These are phyloP conservation scores for Kurtzmaniella quercitrusa DNA, from an alignment of 1,139 yeast genomes.

Conservation along the genomic window DNA sequence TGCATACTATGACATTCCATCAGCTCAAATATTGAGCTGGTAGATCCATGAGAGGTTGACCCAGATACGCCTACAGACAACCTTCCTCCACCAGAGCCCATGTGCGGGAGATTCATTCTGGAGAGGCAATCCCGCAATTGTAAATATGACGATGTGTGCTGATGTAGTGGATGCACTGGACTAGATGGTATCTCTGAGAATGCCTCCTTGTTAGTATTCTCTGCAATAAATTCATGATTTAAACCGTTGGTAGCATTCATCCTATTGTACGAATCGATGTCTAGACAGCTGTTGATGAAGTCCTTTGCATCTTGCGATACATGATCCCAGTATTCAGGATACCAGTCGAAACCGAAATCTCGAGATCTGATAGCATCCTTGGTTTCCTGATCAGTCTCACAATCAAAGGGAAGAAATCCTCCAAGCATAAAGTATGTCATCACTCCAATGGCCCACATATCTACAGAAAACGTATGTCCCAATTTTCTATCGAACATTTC, in stretches of 20 bases:
- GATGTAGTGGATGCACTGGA: not conserved
- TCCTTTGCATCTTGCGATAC: conserved; percentile 54
- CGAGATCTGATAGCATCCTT: conserved; percentile 54
- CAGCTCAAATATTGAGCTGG: conserved; percentile 11
- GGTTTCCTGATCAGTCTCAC: conserved; percentile 70
- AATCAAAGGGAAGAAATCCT: conserved; percentile 78
- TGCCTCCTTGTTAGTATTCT: not conserved
- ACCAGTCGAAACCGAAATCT: conserved; percentile 54
- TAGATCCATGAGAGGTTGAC: conserved; percentile 6
- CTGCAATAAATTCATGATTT: conserved; percentile 43
- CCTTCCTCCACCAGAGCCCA: not conserved
- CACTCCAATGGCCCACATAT: conserved; percentile 78
- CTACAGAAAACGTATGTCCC: conserved; percentile 60
- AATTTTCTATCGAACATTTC: conserved; percentile 48
- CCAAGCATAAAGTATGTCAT: conserved; percentile 65
- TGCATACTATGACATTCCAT: conserved; percentile 12
- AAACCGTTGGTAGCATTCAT: conserved; percentile 44
- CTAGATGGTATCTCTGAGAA: not conserved
- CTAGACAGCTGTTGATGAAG: conserved; percentile 55
- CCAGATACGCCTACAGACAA: not conserved
- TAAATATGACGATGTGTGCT: not conserved
- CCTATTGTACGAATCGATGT: conserved; percentile 41
- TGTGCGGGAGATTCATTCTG: not conserved
- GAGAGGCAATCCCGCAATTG: conserved; percentile 1
- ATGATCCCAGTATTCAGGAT: conserved; percentile 54